phyloP scores from a whole-genome alignment of 2,329 filamentous ascomycete species.

The Gyromitra esculenta region DNA sequence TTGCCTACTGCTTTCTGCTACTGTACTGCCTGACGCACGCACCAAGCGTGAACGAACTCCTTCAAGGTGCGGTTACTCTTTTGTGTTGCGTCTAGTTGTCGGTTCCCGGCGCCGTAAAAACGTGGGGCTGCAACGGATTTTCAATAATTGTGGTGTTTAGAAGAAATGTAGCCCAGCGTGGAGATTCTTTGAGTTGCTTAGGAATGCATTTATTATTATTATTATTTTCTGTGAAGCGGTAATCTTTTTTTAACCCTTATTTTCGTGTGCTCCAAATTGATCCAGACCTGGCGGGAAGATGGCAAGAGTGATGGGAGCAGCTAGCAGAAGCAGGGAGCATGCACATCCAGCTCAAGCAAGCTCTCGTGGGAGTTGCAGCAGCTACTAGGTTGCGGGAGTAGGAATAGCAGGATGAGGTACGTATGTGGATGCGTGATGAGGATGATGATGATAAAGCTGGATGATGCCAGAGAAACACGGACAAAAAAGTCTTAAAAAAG shows the following conservation, averaged over 20 bases:
- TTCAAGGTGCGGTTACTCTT: conserved; percentile 4
- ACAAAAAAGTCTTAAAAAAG: conserved; percentile 24
- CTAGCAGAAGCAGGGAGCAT: conserved; percentile 38
- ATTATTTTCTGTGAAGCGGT: conserved; percentile 14
- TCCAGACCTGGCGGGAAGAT: conserved; percentile 31
- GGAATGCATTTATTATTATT: conserved; percentile 33
- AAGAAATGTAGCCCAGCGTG: conserved; percentile 25
- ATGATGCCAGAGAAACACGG: conserved; percentile 33
- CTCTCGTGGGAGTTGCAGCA: conserved; percentile 46
- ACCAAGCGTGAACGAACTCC: conserved; percentile 3
- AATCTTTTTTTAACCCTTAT: conserved; percentile 35
- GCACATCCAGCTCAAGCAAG: conserved; percentile 47
- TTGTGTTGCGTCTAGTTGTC: conserved; percentile 31
- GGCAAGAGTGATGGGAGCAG: conserved; percentile 25
- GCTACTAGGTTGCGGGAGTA: conserved; percentile 41
- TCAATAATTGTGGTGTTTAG: conserved; percentile 14
- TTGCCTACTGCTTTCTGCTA: conserved; percentile 31
- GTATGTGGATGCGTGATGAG: conserved; percentile 29
- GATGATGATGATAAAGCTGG: conserved; percentile 25
- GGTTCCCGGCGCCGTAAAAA: conserved; percentile 35
- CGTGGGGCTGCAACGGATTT: conserved; percentile 19
- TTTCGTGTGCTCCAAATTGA: conserved; percentile 27
- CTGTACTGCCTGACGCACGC: conserved; percentile 26
- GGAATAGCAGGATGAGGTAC: conserved; percentile 25
- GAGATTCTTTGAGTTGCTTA: conserved; percentile 18